Evolutionary conservation across 1,284 basidiomycete genomes (phyloP).

Genomic region (Omphalotus olearius): DNA sequence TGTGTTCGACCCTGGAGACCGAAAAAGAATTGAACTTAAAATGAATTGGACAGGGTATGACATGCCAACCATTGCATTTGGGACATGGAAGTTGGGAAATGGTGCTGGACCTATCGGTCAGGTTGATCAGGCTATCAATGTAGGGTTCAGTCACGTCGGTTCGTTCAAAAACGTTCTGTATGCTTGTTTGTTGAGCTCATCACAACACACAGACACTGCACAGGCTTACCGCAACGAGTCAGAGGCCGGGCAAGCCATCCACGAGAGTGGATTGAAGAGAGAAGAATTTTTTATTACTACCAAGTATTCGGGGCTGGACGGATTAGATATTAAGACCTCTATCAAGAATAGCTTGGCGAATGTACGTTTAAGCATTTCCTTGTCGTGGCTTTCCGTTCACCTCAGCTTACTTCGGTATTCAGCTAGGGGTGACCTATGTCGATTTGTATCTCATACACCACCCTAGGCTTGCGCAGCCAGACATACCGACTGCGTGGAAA

Average conservation of each 20-base stretch:
- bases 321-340: conserved; percentile 47
- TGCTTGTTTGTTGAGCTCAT: background rate
- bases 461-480: conserved; percentile 43
- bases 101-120: conserved; percentile 43
- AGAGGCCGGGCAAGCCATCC: conserved; percentile 39
- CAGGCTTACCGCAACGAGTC: conserved; percentile 46
- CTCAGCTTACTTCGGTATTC: background rate
- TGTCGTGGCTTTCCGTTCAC: background rate
- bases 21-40: background rate
- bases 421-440: conserved; percentile 64
- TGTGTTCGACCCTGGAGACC: conserved; percentile 6
- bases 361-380: conserved; percentile 28
- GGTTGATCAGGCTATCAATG: conserved; percentile 48
- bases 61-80: conserved; percentile 49
- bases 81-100: conserved; percentile 49
- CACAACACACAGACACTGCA: conserved; percentile 39
- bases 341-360: conserved; percentile 55
- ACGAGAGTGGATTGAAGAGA: conserved; percentile 41
- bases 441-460: conserved; percentile 71
- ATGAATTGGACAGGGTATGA: conserved; percentile 26
- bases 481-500: conserved; percentile 58
- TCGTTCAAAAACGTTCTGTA: conserved; percentile 10
- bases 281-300: conserved; percentile 47
- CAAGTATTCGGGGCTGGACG: conserved; percentile 56
- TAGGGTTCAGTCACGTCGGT: conserved; percentile 53